Evolutionary conservation across 148 eudicot species (phyloP).

Genomic region (Pouteria glomerata): DNA sequence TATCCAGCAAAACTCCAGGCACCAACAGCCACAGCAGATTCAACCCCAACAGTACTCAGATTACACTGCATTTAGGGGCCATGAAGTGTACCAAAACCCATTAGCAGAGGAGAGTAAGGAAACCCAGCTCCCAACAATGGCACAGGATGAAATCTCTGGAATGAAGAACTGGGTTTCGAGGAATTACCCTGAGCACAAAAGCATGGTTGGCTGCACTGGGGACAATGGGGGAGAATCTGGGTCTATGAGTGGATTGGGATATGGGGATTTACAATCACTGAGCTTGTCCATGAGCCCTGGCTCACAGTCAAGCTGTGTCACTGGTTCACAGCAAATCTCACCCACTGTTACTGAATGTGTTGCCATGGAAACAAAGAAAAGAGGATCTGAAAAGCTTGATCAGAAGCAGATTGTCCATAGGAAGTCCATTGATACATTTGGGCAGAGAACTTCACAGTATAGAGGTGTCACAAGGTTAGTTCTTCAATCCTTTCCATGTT

Average conservation of each 20-base stretch:
- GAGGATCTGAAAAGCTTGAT: conserved; percentile 48
- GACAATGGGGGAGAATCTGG: conserved; percentile 29
- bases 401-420: conserved; percentile 83
- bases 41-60: conserved; percentile 30
- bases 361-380: conserved; percentile 54
- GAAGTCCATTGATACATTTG: conserved; percentile 92
- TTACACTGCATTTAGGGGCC: conserved; percentile 25
- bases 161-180: conserved; percentile 56
- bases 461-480: conserved; percentile 74
- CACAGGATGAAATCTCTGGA: conserved; percentile 33
- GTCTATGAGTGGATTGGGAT: conserved; percentile 30
- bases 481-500: background rate
- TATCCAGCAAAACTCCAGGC: too few species aligned
- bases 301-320: conserved; percentile 82
- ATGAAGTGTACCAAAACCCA: conserved; percentile 25
- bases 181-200: conserved; percentile 28
- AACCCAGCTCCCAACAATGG: conserved; percentile 23
- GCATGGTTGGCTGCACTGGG: conserved; percentile 12
- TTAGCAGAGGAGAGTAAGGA: conserved; percentile 3
- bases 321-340: conserved; percentile 61
- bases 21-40: conserved; percentile 15
- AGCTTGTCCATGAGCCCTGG: conserved; percentile 93
- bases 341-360: conserved; percentile 35
- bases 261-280: conserved; percentile 64
- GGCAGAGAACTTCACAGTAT: conserved; percentile 94